phyloP scores from a whole-genome alignment of 352 stramenopile genomes.

The Peronospora tabacina region DNA sequence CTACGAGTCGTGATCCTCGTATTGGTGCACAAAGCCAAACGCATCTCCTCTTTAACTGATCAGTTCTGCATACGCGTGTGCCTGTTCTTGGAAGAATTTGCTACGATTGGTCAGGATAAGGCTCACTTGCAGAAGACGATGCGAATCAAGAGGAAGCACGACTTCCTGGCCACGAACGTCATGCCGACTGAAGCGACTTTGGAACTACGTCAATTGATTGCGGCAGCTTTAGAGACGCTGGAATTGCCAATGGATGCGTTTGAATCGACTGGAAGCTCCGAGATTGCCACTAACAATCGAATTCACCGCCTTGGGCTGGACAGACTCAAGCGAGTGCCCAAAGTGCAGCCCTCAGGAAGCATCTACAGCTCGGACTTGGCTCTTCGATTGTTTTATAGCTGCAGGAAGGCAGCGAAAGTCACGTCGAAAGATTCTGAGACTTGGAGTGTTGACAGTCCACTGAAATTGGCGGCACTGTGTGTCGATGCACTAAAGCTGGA shows the following conservation, averaged over 20 bases:
- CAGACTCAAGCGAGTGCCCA: conserved; percentile 22
- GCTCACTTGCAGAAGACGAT: neutral
- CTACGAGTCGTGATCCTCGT: too few species aligned
- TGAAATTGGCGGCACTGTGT: conserved; percentile 27
- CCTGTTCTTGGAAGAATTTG: too few species aligned
- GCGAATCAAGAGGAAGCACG: too few species aligned
- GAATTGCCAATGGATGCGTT: conserved; percentile 14
- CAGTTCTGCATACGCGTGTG: too few species aligned
- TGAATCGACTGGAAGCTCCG: conserved; percentile 1
- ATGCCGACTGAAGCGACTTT: conserved; percentile 8
- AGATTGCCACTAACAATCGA: neutral
- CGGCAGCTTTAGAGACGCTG: conserved; percentile 5
- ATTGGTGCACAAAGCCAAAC: too few species aligned
- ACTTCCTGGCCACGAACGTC: neutral
- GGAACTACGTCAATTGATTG: conserved; percentile 16
- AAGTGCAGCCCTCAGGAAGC: conserved; percentile 22
- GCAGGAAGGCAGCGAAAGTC: conserved; percentile 10
- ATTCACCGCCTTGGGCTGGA: conserved; percentile 14
- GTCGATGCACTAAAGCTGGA: conserved; percentile 22
- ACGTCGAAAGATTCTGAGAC: conserved; percentile 12
- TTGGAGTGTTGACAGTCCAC: conserved; percentile 20
- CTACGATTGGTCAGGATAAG: neutral
- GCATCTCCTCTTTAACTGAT: too few species aligned
- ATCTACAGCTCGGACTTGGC: conserved; percentile 27
- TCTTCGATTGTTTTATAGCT: conserved; percentile 26